These are phyloP conservation scores for Phytophthora multivora DNA, from an alignment of 352 stramenopile genomes.

Conservation along the genomic window DNA sequence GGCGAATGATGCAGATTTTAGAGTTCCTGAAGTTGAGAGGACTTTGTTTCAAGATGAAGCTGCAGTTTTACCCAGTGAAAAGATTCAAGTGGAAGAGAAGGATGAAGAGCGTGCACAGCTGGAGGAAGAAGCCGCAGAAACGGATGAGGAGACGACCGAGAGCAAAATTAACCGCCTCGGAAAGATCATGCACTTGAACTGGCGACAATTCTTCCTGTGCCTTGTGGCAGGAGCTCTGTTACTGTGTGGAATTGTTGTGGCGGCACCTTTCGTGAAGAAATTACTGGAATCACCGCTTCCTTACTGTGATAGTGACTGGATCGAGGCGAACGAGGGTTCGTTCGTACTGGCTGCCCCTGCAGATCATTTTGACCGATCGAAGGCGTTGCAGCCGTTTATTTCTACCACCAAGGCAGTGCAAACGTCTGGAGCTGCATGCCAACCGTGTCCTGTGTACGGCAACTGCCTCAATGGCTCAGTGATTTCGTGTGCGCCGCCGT, in stretches of 20 bases:
- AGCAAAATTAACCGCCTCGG: slow-evolving; percentile 37
- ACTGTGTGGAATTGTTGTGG: slow-evolving; percentile 50
- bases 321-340: slow-evolving; percentile 27
- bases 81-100: slow-evolving; percentile 9
- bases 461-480: slow-evolving; percentile 59
- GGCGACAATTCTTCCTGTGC: slow-evolving; percentile 45
- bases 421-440: slow-evolving; percentile 30
- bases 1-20: neutral
- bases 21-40: slow-evolving; percentile 4
- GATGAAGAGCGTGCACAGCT: slow-evolving; percentile 23
- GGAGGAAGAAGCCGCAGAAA: slow-evolving; percentile 44
- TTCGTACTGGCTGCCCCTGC: slow-evolving; percentile 29
- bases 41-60: neutral
- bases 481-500: slow-evolving; percentile 50
- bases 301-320: slow-evolving; percentile 63
- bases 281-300: slow-evolving; percentile 42
- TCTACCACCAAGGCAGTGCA: slow-evolving; percentile 13
- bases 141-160: slow-evolving; percentile 59
- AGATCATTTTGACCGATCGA: slow-evolving; percentile 45
- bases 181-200: slow-evolving; percentile 45
- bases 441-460: slow-evolving; percentile 63
- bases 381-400: slow-evolving; percentile 59
- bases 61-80: neutral
- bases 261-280: slow-evolving; percentile 41
- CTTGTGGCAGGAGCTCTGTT: slow-evolving; percentile 36